Base-by-base conservation (phyloP, 352 stramenopile species). In the Pythium dissotocum region DNA sequence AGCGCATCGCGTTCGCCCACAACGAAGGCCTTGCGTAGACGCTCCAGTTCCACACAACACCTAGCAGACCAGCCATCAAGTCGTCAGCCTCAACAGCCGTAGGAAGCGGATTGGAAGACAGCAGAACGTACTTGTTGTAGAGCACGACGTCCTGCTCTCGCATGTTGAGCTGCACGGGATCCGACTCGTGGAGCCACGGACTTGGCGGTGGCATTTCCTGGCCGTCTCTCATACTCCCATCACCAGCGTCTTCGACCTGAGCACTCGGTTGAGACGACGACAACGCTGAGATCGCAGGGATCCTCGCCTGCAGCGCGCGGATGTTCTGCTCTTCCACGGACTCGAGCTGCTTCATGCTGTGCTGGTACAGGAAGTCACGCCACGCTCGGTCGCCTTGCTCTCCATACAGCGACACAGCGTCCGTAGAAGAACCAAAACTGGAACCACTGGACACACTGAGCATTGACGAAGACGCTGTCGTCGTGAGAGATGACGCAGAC, bases 81-180 rank as follows among this genome's bases (percentile, higher is more conserved):
- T 42, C 0, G 10, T 61, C 7, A n/a, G 32, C 13, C 7, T 28
- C 13, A 8, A 3, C 1, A 42, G 36, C 52, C 2, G 53, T 28
- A 35, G 36, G 35, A 38, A 21, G 24, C 56, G 38, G 24, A 24
- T 14, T 16, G 30, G 40, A 21, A 21, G 2, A 30, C 4, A 46
- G 5, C 28, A 26, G 32, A 26, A 44, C 61, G 49, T 66, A 82
- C 70, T 76, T 80, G 74, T 83, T 81, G 72, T 83, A 83, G 26
- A 81, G 48, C 28, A 73, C 36, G 8, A 59, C 72, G 44, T 83
- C 77, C 59, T 78, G 77, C 2, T 81, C 74, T 9, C 72, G 61
- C 21, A 83, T 63, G 36, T 79, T 67, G 10, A 83, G 61, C 7
- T 74, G 32, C 18, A 48, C 32, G 0, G 77, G 71, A 33, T 81